These are phyloP conservation scores for Penicillium subrubescens DNA, from an alignment of 495 filamentous ascomycete species.

Conservation along the genomic window DNA sequence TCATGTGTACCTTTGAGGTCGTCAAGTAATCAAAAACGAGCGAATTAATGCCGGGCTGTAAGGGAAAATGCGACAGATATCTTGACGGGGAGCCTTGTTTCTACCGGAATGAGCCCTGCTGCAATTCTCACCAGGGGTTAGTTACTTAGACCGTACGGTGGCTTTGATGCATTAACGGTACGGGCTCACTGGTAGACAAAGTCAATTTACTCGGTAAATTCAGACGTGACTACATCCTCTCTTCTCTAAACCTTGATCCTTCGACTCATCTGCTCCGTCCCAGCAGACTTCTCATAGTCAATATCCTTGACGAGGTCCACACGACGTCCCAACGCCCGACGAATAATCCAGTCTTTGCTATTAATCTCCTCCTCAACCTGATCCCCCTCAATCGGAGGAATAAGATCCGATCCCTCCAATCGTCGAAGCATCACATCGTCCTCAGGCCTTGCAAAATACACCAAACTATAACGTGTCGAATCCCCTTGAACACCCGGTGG, in stretches of 20 bases:
- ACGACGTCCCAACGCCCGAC: slow-evolving; percentile 43
- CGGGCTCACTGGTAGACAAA: neutral
- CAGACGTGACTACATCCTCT: neutral
- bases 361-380: slow-evolving; percentile 43
- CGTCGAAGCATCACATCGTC: slow-evolving; percentile 55
- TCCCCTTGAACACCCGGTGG: slow-evolving; percentile 56
- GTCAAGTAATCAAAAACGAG: too few relatives aligned
- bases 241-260: slow-evolving; percentile 32
- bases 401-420: slow-evolving; percentile 38
- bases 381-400: slow-evolving; percentile 36
- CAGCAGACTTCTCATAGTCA: slow-evolving; percentile 41
- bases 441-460: slow-evolving; percentile 64
- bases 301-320: slow-evolving; percentile 32
- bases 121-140: neutral
- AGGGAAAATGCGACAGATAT: too few relatives aligned
- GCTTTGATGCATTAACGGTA: too few relatives aligned
- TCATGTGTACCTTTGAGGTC: too few relatives aligned
- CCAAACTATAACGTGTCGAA: slow-evolving; percentile 58
- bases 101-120: neutral
- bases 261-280: slow-evolving; percentile 44
- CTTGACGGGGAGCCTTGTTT: neutral
- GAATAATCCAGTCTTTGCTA: slow-evolving; percentile 53
- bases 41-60: too few relatives aligned
- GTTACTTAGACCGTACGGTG: neutral
- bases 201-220: neutral